A percentile compares a stretch with the other conserved stretches of the same genome.
Conservation (phyloP, 2,329 filamentous ascomycete species). For the Cladophialophora chaetospira region DNA sequence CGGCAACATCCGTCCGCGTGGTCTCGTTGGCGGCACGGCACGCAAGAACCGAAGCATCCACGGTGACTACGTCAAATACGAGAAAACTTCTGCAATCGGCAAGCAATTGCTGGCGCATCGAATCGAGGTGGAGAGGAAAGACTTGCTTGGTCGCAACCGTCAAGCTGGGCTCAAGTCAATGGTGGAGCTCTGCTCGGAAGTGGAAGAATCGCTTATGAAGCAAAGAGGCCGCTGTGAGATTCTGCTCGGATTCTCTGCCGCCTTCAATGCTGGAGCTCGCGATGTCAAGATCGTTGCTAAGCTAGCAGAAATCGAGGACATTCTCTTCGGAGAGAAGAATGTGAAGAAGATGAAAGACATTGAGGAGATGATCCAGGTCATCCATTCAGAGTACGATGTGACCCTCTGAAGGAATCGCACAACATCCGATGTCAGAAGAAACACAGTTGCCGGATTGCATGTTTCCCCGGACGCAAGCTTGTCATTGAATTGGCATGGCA, state of each 20-base stretch:
- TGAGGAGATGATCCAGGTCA: background rate
- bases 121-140: constrained; percentile 11
- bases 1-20: constrained; percentile 15
- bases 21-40: constrained; percentile 19
- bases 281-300: too few relatives aligned
- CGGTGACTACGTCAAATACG: constrained; percentile 8
- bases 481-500: too few relatives aligned
- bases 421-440: too few relatives aligned
- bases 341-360: background rate
- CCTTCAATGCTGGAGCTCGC: too few relatives aligned
- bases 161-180: constrained; percentile 1
- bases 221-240: too few relatives aligned
- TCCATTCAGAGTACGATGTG: background rate
- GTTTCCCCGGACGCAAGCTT: too few relatives aligned
- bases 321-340: background rate
- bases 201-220: too few relatives aligned
- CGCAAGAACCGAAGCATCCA: constrained; percentile 10
- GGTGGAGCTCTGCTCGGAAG: too few relatives aligned
- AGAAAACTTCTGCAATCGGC: background rate
- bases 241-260: too few relatives aligned
- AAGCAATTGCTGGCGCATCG: constrained; percentile 6
- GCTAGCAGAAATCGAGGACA: background rate
- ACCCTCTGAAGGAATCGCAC: background rate
- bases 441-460: too few relatives aligned
- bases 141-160: constrained; percentile 10